Percentiles rank a stretch among this genome's conserved stretches.
Conservation (phyloP, 1,139 yeast genomes). For the Hemisphaericaspora xylanilytica region DNA sequence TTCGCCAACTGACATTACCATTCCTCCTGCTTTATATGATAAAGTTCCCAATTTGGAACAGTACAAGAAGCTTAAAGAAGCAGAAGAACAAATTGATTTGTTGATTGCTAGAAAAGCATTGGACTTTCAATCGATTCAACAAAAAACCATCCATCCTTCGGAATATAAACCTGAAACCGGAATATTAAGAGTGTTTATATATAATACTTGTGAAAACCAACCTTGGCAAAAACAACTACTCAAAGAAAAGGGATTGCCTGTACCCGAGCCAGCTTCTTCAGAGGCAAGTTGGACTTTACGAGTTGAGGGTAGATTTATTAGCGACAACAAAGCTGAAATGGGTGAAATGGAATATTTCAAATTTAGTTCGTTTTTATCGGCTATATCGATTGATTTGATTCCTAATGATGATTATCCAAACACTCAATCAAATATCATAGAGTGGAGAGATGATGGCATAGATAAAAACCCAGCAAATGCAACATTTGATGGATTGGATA, state of each 20-base stretch:
- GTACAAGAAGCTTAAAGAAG: slow-evolving; percentile 68
- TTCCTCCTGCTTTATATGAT: slow-evolving; percentile 58
- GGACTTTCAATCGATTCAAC: slow-evolving; percentile 75
- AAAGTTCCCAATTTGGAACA: slow-evolving; percentile 72
- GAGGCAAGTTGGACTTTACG: slow-evolving; percentile 80
- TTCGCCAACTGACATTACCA: slow-evolving; percentile 71
- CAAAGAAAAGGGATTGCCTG: slow-evolving; percentile 21
- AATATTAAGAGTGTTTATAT: slow-evolving; percentile 71
- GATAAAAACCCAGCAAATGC: slow-evolving; percentile 33
- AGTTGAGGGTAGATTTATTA: slow-evolving; percentile 77
- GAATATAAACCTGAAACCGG: slow-evolving; percentile 50
- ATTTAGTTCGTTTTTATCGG: slow-evolving; percentile 80
- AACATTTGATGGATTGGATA: slow-evolving; percentile 83
- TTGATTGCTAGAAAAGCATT: slow-evolving; percentile 77
- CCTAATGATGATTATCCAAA: slow-evolving; percentile 43
- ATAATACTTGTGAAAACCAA: slow-evolving; percentile 81
- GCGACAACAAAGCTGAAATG: slow-evolving; percentile 16
- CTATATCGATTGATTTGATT: slow-evolving; percentile 74
- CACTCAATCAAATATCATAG: slow-evolving; percentile 35
- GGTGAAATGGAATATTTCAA: slow-evolving; percentile 20
- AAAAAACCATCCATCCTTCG: slow-evolving; percentile 45
- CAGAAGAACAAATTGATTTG: slow-evolving; percentile 79
- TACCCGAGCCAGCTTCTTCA: slow-evolving; percentile 21
- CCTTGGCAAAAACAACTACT: slow-evolving; percentile 75
- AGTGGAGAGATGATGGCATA: slow-evolving; percentile 40